A percentile compares a stretch with the other conserved stretches of the same genome.
Evolutionary conservation across 2,329 filamentous ascomycete genomes (phyloP).

Genomic region (Fusarium foetens): DNA sequence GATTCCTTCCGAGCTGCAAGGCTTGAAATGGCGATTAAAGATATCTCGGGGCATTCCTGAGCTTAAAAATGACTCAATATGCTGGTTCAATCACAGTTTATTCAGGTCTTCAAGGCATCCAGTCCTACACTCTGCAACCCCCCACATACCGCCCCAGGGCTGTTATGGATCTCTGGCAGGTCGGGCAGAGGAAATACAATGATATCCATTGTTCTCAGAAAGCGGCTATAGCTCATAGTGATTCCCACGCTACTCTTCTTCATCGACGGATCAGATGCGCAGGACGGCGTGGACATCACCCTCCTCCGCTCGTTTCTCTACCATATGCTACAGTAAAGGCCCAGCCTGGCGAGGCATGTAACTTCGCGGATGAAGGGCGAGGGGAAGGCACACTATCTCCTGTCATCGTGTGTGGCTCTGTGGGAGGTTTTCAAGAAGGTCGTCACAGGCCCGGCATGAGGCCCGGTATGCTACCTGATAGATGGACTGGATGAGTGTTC

Average conservation of each 20-base stretch:
- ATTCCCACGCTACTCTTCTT: background rate
- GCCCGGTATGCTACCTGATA: background rate
- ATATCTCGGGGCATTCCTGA: too few relatives aligned
- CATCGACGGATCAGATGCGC: background rate
- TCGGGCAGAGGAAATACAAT: fast-evolving
- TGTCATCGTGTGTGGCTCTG: background rate
- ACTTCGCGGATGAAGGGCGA: fast-evolving
- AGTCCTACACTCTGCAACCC: too few relatives aligned
- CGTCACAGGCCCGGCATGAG: fast-evolving
- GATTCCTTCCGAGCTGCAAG: too few relatives aligned
- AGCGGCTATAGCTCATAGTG: background rate
- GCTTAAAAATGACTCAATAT: too few relatives aligned
- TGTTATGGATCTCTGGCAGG: too few relatives aligned
- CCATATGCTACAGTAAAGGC: fast-evolving
- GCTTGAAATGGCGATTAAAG: too few relatives aligned
- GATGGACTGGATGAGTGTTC: too few relatives aligned
- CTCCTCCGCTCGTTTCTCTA: background rate
- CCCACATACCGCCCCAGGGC: too few relatives aligned
- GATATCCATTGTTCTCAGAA: fast-evolving
- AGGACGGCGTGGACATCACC: too few relatives aligned
- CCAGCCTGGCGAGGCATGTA: background rate
- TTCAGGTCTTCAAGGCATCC: too few relatives aligned
- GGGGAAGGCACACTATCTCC: fast-evolving
- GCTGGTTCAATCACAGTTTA: too few relatives aligned
- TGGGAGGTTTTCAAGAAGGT: background rate